Evolutionary conservation across 2,329 filamentous ascomycete species (phyloP), one percentile per base, ranked within the genome.

Genomic region (Pseudopyricularia javanii): DNA sequence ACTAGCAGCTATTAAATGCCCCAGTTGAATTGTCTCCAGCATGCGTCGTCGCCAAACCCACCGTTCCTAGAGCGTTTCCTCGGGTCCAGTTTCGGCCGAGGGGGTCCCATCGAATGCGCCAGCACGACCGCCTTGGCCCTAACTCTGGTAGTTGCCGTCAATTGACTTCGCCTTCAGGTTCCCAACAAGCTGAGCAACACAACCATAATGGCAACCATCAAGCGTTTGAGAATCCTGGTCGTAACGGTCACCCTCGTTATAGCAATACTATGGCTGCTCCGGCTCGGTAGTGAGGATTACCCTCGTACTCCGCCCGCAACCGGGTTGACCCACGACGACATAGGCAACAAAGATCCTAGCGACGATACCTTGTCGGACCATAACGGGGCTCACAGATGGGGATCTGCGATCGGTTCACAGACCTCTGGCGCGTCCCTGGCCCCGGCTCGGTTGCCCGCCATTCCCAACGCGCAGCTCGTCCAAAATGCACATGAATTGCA

Each of bases 401-500:
- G 40, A 45, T 5, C 2, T 26, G 17, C 14, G 40, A 20, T 20
- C 40, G 24, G 24, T 20, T 22, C 22, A 20, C 20, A 45, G 17
- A 7, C 37, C 2, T 3, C 40, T 7, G 7, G 7, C 17, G 24
- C 40, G 12, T 20, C 3, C 17, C 20, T 45, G 3, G 7, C 8
- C 40, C 40, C 40, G 20, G 24, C 22, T 45, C 40, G 40, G 17
- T 20, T 50, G 22, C 49, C 33, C 12, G 30, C 26, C 7, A 3
- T 11, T 4, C 17, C 32, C 6, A 24, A 33, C 51, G 32, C 51
- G 26, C 37, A 43, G 43, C 17, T 53, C 54, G 34, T 34, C 35
- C 5, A 28, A 26, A 24, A 54, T 24, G 53, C 55, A 8, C 50
- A 54, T 37, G 54, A 49, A 48, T 53, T 56, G 22, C 47, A 37